Evolutionary conservation across 1,284 basidiomycete species (phyloP).

Genomic region (Trametes polyzona): DNA sequence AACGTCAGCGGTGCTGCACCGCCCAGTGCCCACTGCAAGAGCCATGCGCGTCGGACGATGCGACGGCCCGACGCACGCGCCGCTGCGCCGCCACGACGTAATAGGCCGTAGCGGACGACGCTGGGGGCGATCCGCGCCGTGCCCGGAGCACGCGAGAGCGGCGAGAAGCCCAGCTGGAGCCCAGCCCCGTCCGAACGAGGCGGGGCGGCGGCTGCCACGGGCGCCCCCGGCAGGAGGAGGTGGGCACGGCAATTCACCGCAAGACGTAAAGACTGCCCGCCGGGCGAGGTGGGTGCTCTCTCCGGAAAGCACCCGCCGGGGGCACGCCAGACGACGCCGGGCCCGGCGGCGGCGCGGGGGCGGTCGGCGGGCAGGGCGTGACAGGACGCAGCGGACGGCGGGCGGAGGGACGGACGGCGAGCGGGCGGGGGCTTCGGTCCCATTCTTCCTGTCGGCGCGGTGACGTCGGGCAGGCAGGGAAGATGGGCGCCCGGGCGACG

Average conservation of each 20-base stretch:
- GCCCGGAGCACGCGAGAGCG: neutral
- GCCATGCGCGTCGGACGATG: neutral
- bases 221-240: no score
- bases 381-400: neutral
- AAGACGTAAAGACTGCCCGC: neutral
- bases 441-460: slow-evolving; percentile 8
- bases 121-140: slow-evolving; percentile 5
- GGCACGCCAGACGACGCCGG: no score
- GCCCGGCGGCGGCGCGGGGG: neutral
- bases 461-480: slow-evolving; percentile 9
- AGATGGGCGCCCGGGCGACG: slow-evolving; percentile 7
- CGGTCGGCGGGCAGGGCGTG: neutral
- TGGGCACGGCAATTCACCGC: neutral
- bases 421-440: neutral
- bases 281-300: no score
- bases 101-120: neutral
- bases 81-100: neutral
- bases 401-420: neutral
- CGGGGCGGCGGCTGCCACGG: no score
- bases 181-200: neutral
- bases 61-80: slow-evolving; percentile 1
- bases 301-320: no score
- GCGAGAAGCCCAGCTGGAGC: neutral
- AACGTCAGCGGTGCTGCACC: neutral
- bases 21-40: no score